Percentiles rank a stretch among this genome's conserved stretches.
phyloP scores from a whole-genome alignment of 257 asterid genomes.

The Przewalskia tangutica region DNA sequence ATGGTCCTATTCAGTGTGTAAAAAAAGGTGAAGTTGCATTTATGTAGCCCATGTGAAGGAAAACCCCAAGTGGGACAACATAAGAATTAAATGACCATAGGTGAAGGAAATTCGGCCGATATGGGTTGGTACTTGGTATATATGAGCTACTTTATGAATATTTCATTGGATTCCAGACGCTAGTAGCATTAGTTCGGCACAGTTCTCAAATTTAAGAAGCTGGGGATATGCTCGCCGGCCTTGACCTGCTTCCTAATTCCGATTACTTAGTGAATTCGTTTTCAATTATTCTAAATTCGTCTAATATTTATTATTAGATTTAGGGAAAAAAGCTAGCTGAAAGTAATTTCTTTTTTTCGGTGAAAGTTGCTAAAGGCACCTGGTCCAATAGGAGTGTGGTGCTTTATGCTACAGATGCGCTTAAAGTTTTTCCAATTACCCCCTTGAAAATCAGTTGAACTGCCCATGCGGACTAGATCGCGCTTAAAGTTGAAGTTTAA shows the following conservation, averaged over 20 bases:
- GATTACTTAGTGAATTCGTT: too few species aligned
- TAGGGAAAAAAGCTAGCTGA: too few species aligned
- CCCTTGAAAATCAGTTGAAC: too few species aligned
- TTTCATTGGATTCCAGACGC: background rate
- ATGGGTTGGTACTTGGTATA: too few species aligned
- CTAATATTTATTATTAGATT: too few species aligned
- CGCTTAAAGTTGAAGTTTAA: too few species aligned
- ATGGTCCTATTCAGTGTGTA: background rate
- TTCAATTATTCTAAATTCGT: background rate
- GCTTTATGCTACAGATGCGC: background rate
- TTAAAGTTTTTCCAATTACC: too few species aligned
- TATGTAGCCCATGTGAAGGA: conserved; percentile 29
- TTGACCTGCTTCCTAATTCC: background rate
- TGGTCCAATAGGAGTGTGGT: background rate
- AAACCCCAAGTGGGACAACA: conserved; percentile 4
- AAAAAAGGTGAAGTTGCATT: background rate
- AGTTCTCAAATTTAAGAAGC: background rate
- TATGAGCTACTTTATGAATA: too few species aligned
- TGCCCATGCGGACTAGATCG: too few species aligned
- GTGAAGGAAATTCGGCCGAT: background rate
- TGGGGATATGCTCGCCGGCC: background rate
- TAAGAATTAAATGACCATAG: background rate
- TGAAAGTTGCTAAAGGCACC: background rate
- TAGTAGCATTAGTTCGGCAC: too few species aligned
- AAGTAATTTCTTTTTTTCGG: background rate